Base-by-base conservation (phyloP, 768 basidiomycete species). In the Sarcomyxa edulis region DNA sequence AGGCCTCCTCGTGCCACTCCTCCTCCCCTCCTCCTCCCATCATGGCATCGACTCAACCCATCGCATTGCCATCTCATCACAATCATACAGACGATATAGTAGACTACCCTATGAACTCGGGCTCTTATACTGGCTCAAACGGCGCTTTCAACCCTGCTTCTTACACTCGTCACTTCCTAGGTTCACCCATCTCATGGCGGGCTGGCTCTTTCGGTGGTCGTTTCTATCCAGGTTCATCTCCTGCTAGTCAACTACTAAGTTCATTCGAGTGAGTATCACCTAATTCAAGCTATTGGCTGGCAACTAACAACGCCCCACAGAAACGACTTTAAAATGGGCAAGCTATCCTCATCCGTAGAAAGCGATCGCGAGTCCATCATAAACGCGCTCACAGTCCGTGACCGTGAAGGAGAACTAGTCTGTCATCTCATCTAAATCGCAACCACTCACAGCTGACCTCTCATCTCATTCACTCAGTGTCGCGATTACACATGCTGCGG, bases 401-500 rank as follows among this genome's bases (percentile, higher is more conserved):
- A 83, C 50, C 69, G 74, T 35, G 82, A 87, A 51, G 83, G 81
- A 45, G 87, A 90, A 46, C 64, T 86, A 12, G 83, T 84, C 35
- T 62, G 77, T 71, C 5, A 9, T 14, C 5, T 14, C 15, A 7
- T 35, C 7, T 5, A 16, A 18, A n/a, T n/a, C n/a, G n/a, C n/a
- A n/a, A n/a, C n/a, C n/a, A n/a, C n/a, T n/a, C n/a, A n/a, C n/a
- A n/a, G n/a, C 23, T 14, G 32, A 25, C 18, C 32, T 26, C 37
- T 44, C 34, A 20, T 27, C 31, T 41, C 27, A 24, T 21, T n/a
- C 14, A 14, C 20, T 3, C 41, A 84, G 78, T 90, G 87, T 59
- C 81, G 84, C 47, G 83, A 95, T 57, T 96, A 92, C 65, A 80
- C 81, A 1, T 96, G 93, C 62, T 96, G 92, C 54, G 91, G 90